Percentiles rank a stretch among this genome's conserved stretches.
Evolutionary conservation across 805 yeast species (phyloP).

Genomic region (Myxozyma neglecta): DNA sequence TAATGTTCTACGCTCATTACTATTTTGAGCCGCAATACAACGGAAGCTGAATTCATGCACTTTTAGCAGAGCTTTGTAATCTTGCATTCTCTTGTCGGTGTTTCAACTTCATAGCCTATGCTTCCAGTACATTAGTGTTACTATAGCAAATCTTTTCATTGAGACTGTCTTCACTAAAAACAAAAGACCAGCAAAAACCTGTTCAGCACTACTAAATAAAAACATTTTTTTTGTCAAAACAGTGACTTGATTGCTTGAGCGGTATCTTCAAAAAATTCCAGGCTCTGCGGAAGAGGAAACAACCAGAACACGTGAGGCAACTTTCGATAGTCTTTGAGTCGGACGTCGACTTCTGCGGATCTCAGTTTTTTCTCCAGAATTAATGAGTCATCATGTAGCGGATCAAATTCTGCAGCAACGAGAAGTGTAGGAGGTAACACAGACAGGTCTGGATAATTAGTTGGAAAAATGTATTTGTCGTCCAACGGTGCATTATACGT

Average conservation of each 20-base stretch:
- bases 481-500: conserved; percentile 12
- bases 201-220: neutral
- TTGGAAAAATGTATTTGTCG: conserved; percentile 7
- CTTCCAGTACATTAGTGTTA: no score
- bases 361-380: neutral
- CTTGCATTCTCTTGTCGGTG: no score
- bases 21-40: no score
- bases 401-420: conserved; percentile 18
- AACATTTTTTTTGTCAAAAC: neutral
- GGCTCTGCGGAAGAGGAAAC: conserved; percentile 9
- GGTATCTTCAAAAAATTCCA: conserved; percentile 11
- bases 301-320: conserved; percentile 18
- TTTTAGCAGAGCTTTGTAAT: no score
- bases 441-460: conserved; percentile 3
- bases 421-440: conserved; percentile 4
- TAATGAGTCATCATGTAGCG: conserved; percentile 4
- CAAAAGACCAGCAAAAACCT: no score
- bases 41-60: no score
- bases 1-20: no score
- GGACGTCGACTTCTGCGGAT: neutral
- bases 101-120: no score
- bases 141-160: no score
- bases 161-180: no score
- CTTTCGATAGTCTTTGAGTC: neutral
- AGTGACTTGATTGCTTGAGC: conserved; percentile 4